Evolutionary conservation across 1,284 basidiomycete genomes (phyloP), one percentile per base, ranked within the genome.

Genomic region (Boletellus sp.): DNA sequence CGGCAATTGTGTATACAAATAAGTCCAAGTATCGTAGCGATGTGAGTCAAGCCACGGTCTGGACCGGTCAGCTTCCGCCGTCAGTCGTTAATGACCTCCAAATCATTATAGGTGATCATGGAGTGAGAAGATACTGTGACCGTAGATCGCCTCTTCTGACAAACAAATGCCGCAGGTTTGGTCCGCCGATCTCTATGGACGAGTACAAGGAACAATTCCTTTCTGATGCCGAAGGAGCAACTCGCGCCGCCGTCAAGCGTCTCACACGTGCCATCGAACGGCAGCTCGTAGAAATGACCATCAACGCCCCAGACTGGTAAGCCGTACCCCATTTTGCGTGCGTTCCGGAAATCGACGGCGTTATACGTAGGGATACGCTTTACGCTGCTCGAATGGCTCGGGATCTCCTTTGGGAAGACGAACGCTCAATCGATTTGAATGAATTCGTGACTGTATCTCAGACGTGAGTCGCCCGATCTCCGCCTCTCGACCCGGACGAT

Each of bases 231-330:
- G 89, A 92, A 58, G 86, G 83, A 7, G 81, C 80, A 3, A 76
- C 85, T 49, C 85, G 91, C 50, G 71, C 79, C 51, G 91, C 93
- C n/a, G 95, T 93, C 53, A 96, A 97, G 71, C 77, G 82, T 46
- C 75, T 98, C 51, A 96, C 94, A 16, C 80, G 79, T 52, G 72
- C 76, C 32, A 85, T 97, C 50, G 85, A 90, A 69, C 67, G 69
- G 11, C 83, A 85, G 60, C 73, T 98, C 57, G 69, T 85, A 35
- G 82, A 85, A 63, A 74, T 86, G 44, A 97, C 91, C 2, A 82
- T 98, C 58, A 97, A 98, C 66, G 91, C 92, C 10, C 87, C 91
- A 26, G 91, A 97, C 68, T 98, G 95, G 95, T 92, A 64, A 58
- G 55, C 47, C 40, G 33, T 40, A 2, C 43, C 54, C 56, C 51